Conservation (phyloP, 495 filamentous ascomycete species). For the Daldinia caldariorum region DNA sequence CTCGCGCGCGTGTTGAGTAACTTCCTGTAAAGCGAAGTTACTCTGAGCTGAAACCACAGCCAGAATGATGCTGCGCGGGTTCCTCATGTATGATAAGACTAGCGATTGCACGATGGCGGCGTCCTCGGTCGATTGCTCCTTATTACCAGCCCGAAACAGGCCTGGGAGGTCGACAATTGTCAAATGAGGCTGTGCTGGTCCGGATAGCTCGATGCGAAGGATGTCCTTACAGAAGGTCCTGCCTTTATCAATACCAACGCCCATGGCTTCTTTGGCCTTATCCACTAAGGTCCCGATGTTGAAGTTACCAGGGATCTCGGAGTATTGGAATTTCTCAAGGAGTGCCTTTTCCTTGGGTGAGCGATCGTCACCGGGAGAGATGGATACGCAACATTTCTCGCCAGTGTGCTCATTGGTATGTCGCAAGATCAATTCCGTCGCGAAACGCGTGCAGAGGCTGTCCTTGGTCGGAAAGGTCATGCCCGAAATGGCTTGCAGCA, state of each 20-base stretch:
- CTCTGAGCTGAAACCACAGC: slow-evolving; percentile 73
- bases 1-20: slow-evolving; percentile 76
- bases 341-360: slow-evolving; percentile 35
- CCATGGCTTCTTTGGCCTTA: slow-evolving; percentile 63
- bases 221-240: slow-evolving; percentile 69
- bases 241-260: slow-evolving; percentile 51
- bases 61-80: slow-evolving; percentile 68
- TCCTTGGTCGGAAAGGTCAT: slow-evolving; percentile 71
- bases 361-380: slow-evolving; percentile 52
- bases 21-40: slow-evolving; percentile 68
- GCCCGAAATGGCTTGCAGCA: slow-evolving; percentile 76
- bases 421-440: slow-evolving; percentile 70
- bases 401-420: slow-evolving; percentile 41
- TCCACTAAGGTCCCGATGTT: slow-evolving; percentile 56
- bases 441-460: slow-evolving; percentile 71
- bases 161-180: slow-evolving; percentile 78
- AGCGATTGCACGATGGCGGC: slow-evolving; percentile 62
- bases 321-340: slow-evolving; percentile 44
- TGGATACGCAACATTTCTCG: slow-evolving; percentile 54
- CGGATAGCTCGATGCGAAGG: slow-evolving; percentile 73
- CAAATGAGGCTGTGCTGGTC: slow-evolving; percentile 70
- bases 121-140: slow-evolving; percentile 58
- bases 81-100: slow-evolving; percentile 68
- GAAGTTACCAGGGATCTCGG: slow-evolving; percentile 47
- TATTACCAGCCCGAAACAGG: slow-evolving; percentile 65